Evolutionary conservation across 2,329 filamentous ascomycete species (phyloP).

Genomic region (Ambrosiella cleistominuta): DNA sequence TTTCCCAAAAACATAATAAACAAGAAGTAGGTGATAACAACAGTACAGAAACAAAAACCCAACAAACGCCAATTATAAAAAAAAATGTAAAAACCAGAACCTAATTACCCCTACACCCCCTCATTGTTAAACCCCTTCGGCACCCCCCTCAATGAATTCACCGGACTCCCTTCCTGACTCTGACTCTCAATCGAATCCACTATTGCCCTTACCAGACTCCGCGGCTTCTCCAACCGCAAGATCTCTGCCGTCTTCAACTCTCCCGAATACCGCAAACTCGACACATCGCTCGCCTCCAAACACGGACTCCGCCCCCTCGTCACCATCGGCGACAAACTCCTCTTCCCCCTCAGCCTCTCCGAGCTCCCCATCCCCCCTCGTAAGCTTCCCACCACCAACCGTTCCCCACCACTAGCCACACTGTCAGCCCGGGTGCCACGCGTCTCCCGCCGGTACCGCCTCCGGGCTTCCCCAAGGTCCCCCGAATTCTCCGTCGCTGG

Average conservation of each 20-base stretch:
- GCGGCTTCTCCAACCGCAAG: constrained; percentile 25
- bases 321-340: constrained; percentile 8
- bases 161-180: constrained; percentile 27
- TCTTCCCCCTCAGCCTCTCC: neutral
- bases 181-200: constrained; percentile 36
- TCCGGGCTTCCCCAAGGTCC: neutral
- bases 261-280: constrained; percentile 6
- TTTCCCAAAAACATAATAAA: neutral
- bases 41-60: neutral
- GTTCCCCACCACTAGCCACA: neutral
- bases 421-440: neutral
- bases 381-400: neutral
- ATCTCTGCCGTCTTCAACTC: constrained; percentile 26
- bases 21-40: neutral
- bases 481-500: neutral
- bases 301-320: constrained; percentile 7
- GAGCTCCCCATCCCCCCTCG: constrained; percentile 2
- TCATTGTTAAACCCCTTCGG: too few relatives aligned
- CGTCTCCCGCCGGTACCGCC: neutral
- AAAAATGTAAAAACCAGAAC: neutral
- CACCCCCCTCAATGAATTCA: neutral
- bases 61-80: constrained; percentile 1
- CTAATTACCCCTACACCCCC: neutral
- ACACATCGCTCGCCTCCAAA: constrained; percentile 6
- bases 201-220: constrained; percentile 35